Evolutionary conservation across 73 alveolate genomes (phyloP).

Genomic region (Paramecium sonneborni): DNA sequence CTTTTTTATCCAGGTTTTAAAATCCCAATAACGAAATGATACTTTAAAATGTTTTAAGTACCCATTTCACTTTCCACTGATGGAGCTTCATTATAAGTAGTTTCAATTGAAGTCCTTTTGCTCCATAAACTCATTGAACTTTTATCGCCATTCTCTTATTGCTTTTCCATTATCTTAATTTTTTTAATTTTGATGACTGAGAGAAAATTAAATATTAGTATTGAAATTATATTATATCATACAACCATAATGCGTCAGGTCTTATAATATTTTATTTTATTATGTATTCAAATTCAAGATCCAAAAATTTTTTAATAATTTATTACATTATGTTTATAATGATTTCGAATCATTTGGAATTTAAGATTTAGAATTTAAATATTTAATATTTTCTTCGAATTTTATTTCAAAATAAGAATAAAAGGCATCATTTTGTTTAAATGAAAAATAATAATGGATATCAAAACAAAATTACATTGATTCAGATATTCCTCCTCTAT

Average conservation of each 20-base stretch:
- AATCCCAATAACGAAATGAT: slow-evolving; percentile 23
- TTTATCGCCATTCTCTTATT: neutral
- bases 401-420: too few relatives aligned
- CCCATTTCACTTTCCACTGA: neutral
- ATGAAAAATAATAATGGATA: too few relatives aligned
- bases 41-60: neutral
- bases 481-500: too few relatives aligned
- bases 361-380: too few relatives aligned
- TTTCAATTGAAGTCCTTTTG: neutral
- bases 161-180: neutral
- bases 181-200: neutral
- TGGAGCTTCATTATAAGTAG: neutral
- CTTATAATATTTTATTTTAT: neutral
- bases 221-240: neutral
- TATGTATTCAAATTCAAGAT: neutral
- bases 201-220: neutral
- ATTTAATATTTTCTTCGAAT: too few relatives aligned
- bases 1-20: slow-evolving; percentile 23
- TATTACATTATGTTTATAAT: too few relatives aligned
- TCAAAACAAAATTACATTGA: too few relatives aligned
- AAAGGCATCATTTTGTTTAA: too few relatives aligned
- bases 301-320: too few relatives aligned
- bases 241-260: neutral
- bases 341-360: too few relatives aligned
- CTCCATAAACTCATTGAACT: neutral